Evolutionary conservation across 2,329 filamentous ascomycete genomes (phyloP), one percentile per base, ranked within the genome.

Genomic region (Ceratocystis lukuohia): DNA sequence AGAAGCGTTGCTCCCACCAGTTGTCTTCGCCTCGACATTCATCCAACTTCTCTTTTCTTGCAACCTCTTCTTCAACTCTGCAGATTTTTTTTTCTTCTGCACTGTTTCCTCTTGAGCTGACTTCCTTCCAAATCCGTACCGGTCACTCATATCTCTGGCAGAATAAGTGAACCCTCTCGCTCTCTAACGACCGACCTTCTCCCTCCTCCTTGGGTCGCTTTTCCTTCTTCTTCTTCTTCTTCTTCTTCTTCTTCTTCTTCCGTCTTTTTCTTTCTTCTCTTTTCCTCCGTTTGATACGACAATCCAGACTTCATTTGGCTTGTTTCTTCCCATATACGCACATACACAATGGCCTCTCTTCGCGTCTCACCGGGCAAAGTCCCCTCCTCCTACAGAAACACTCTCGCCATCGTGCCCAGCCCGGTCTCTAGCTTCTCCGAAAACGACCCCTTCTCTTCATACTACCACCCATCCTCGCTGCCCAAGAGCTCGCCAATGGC

Each of bases 341-440:
- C 33, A 44, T 12, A 63, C 41, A 64, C 65, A 64, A 68, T 66
- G 64, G 22, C 20, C 15, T 61, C 67, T 20, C 37, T 68, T 25
- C 65, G 61, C 20, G 64, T 66, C n/a, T 63, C 64, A 8, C 30
- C 33, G 15, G 64, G 48, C 46, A 65, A 59, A 37, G 48, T 44
- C 17, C 66, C 66, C 28, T 56, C 63, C 46, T 37, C 65, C 7
- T 68, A 63, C 64, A 65, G 63, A 65, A 68, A 68, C 59, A 68
- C 66, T 8, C 25, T 68, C 20, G 46, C 64, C 61, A 67, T 63
- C 33, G 59, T 68, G 33, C 57, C 65, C 28, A 65, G 67, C 66
- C 69, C 69, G 44, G 65, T 67, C 41, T 65, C 70, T 66, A 68
- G 68, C 68, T 70, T 67, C 57, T 68, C 67, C 25, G 62, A 62